Base-by-base conservation (phyloP, 176 grass and related monocot genomes). In the Alopecurus myosuroides region DNA sequence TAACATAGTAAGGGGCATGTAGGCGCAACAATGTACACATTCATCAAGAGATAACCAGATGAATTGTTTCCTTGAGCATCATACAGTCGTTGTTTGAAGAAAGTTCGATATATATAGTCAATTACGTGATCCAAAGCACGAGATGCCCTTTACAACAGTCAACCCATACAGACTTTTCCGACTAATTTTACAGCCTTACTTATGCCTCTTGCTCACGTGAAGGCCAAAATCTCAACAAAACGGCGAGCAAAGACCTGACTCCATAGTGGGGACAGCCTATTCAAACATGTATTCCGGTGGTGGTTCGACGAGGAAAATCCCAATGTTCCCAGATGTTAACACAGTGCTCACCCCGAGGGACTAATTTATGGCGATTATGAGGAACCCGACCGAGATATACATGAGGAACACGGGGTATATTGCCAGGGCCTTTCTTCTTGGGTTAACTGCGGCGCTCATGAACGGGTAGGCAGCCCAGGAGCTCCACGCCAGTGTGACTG, bases 401-500 rank as follows among this genome's bases (percentile, higher is more conserved):
- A 99, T 97, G 70, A 99, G 97, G 84, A 94, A 97, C 4, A 99
- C 97, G 5, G 94, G 97, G 85, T 99, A 97, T 25, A 91, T 72
- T 44, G 97, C 94, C 78, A 99, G 82, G 81, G 94, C 97, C 77
- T 99, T 99, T 86, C 97, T 93, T 77, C 97, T 94, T 83, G 92
- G 94, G 85, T 92, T 94, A 56, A 99, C 94, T 29, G 97, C 97
- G 56, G 92, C 94, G 67, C 97, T 99, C 97, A 99, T 99, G 88
- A 99, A 99, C 2, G 97, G 97, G 86, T 99, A 99, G 4, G 97
- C 97, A 44, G 97, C 97, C 97, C 97, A 99, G 45, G 94, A 97
- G 81, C 97, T 99, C 97, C 97, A 99, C 30, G 93, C 88, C 79
- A 99, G 76, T 72, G 97, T 84, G 49, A 99, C 37, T 7, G 86